Conservation (phyloP, 1,139 yeast genomes). For the Magnusiomyces paraingens region DNA sequence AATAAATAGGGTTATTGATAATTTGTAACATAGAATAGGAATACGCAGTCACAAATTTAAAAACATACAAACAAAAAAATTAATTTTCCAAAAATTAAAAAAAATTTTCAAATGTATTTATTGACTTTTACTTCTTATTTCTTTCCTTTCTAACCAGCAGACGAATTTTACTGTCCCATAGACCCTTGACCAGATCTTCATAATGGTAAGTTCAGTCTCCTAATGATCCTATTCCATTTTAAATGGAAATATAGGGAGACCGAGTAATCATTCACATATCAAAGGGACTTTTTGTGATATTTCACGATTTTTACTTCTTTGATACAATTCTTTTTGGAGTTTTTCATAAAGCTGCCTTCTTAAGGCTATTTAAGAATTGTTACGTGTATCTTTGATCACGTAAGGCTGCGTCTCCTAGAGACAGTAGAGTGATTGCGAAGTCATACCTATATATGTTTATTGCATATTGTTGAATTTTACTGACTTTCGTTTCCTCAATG, state of each 20-base stretch:
- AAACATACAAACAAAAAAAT: background rate
- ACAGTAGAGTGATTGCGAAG: conserved; percentile 31
- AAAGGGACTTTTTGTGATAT: background rate
- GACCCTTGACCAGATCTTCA: conserved; percentile 5
- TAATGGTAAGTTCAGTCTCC: conserved; percentile 20
- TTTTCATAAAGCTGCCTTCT: background rate
- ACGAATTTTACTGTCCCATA: background rate
- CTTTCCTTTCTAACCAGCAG: background rate
- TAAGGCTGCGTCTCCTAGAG: conserved; percentile 21
- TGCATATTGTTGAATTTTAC: conserved; percentile 15
- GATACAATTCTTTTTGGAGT: background rate
- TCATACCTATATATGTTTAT: conserved; percentile 11
- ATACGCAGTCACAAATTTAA: background rate
- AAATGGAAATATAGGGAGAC: conserved; percentile 11
- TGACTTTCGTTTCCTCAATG: conserved; percentile 53
- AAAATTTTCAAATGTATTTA: background rate
- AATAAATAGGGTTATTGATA: background rate
- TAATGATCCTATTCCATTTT: conserved; percentile 12
- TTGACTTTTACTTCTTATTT: background rate
- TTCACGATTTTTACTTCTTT: background rate
- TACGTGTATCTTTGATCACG: background rate
- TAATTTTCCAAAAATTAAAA: background rate
- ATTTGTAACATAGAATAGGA: too few species aligned
- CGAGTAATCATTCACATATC: conserved; percentile 15
- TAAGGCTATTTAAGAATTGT: background rate